phyloP scores from a whole-genome alignment of 2,329 filamentous ascomycete genomes.

The Eurotiales sp. region DNA sequence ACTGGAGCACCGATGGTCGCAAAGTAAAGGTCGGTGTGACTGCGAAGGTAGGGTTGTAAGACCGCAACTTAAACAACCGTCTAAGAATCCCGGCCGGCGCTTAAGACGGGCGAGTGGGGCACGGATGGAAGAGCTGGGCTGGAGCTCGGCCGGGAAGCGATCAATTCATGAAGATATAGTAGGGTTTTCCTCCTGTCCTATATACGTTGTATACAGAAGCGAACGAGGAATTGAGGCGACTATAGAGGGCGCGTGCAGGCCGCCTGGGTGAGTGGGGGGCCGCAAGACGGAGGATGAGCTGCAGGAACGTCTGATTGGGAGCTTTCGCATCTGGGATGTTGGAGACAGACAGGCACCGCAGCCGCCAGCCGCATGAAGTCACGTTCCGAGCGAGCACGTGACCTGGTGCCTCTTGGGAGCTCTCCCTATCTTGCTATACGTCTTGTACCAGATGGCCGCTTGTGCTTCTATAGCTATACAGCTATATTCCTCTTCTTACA shows the following conservation, averaged over 20 bases:
- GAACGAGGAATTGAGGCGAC: too few relatives aligned
- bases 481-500: too few relatives aligned
- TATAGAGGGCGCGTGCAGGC: neutral
- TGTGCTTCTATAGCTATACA: too few relatives aligned
- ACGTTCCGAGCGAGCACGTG: conserved; percentile 2
- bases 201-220: too few relatives aligned
- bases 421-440: too few relatives aligned
- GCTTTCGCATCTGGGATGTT: neutral
- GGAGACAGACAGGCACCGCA: neutral
- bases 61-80: neutral
- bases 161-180: neutral
- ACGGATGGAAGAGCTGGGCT: conserved; percentile 18
- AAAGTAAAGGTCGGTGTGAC: too few relatives aligned
- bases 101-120: conserved; percentile 36
- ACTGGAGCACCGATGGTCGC: neutral
- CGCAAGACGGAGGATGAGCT: neutral
- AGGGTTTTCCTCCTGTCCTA: too few relatives aligned
- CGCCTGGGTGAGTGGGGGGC: neutral
- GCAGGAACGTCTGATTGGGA: conserved; percentile 7
- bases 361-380: neutral
- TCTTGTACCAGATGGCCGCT: too few relatives aligned
- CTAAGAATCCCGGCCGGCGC: too few relatives aligned
- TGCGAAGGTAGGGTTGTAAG: neutral
- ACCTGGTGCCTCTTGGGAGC: conserved; percentile 1
- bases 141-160: conserved; percentile 8